A percentile compares a stretch with the other conserved stretches of the same genome.
phyloP scores from a whole-genome alignment of 192 early-diverging fungal species.

The Gryganskiella cystojenkinii region DNA sequence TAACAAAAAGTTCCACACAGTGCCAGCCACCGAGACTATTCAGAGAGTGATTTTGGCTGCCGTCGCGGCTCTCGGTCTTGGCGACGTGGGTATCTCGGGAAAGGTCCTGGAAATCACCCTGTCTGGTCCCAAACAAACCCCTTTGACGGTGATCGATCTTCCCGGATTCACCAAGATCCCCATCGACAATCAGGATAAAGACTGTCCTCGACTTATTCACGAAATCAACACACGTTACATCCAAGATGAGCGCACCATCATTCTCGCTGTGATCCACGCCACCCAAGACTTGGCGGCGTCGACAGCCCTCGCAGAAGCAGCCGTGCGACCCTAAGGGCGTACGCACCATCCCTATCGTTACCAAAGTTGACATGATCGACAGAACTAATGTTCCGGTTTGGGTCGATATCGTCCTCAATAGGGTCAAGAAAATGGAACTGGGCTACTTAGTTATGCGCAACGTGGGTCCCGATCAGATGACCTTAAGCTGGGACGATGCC shows the following conservation, averaged over 20 bases:
- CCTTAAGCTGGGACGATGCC: constrained; percentile 5
- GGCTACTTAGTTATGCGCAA: constrained; percentile 24
- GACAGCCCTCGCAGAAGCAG: neutral
- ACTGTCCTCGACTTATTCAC: neutral
- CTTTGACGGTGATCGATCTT: constrained; percentile 8
- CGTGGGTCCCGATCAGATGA: neutral
- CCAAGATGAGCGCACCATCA: constrained; percentile 7
- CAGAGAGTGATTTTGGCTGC: constrained; percentile 4
- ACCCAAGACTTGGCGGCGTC: constrained; percentile 2
- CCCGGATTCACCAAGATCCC: constrained; percentile 10
- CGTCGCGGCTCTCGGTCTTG: neutral
- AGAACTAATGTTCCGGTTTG: neutral
- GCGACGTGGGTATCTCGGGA: neutral
- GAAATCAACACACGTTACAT: constrained; percentile 6
- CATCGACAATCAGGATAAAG: neutral
- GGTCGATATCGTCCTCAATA: constrained; percentile 12
- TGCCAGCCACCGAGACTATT: neutral
- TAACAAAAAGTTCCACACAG: neutral
- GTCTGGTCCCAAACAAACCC: constrained; percentile 5
- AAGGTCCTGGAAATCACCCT: constrained; percentile 13
- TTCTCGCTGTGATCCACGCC: constrained; percentile 11
- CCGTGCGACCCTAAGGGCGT: constrained; percentile 1
- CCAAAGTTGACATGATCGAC: constrained; percentile 10
- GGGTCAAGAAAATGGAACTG: constrained; percentile 7
- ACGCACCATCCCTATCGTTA: constrained; percentile 24